phyloP scores from a whole-genome alignment of 768 basidiomycete species.

The Tylopilus felleus region DNA sequence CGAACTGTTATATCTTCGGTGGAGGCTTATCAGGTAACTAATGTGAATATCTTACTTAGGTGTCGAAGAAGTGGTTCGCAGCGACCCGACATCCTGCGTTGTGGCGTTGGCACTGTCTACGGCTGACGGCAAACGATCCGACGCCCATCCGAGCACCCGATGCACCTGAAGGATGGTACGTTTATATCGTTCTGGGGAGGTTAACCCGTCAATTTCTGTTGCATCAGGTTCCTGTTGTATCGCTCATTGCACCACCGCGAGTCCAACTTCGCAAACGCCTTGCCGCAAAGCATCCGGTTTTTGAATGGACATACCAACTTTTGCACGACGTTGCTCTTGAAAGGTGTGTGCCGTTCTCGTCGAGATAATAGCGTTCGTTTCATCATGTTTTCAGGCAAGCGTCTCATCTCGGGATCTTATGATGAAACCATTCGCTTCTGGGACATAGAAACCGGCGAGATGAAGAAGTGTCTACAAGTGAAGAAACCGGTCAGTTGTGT shows the following conservation, averaged over 20 bases:
- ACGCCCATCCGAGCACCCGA: slow-evolving; percentile 58
- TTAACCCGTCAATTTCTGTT: background rate
- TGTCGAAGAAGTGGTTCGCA: slow-evolving; percentile 42
- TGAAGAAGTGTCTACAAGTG: slow-evolving; percentile 74
- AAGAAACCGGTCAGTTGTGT: slow-evolving; percentile 92
- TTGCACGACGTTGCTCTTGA: slow-evolving; percentile 75
- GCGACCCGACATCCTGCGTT: slow-evolving; percentile 57
- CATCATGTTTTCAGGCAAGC: slow-evolving; percentile 48
- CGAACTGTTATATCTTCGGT: background rate
- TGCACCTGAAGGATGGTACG: slow-evolving; percentile 71
- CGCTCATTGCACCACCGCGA: slow-evolving; percentile 82
- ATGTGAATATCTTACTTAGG: slow-evolving; percentile 20
- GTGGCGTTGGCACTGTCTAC: slow-evolving; percentile 74
- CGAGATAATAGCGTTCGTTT: background rate
- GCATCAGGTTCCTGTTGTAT: slow-evolving; percentile 61
- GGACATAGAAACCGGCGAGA: slow-evolving; percentile 68
- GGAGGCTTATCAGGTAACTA: background rate
- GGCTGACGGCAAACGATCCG: slow-evolving; percentile 71
- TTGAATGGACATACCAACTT: slow-evolving; percentile 84
- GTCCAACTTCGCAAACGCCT: slow-evolving; percentile 71
- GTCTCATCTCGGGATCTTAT: slow-evolving; percentile 85
- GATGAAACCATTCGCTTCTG: slow-evolving; percentile 93
- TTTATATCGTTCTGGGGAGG: slow-evolving; percentile 3
- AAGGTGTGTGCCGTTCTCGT: slow-evolving; percentile 34
- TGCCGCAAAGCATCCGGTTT: slow-evolving; percentile 76